A percentile compares a stretch with the other conserved stretches of the same genome.
Evolutionary conservation across 768 basidiomycete genomes (phyloP).

Genomic region (Cystofilobasidium macerans): DNA sequence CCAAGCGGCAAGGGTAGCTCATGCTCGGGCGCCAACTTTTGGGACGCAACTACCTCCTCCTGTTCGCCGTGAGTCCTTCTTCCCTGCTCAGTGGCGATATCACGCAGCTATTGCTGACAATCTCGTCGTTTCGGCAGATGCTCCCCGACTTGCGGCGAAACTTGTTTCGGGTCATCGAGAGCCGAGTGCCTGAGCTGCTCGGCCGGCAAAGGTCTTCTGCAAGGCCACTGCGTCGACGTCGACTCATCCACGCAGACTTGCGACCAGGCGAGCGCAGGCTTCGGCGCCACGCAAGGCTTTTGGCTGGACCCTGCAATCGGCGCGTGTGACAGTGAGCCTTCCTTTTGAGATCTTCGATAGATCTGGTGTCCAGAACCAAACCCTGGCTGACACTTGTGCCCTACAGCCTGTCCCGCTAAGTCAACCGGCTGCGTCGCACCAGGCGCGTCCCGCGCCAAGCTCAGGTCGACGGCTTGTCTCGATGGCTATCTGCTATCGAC

Average conservation of each 20-base stretch:
- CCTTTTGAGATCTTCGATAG: slow-evolving; percentile 5
- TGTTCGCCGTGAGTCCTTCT: slow-evolving; percentile 16
- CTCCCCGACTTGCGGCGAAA: slow-evolving; percentile 58
- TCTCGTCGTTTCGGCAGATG: slow-evolving; percentile 47
- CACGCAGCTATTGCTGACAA: slow-evolving; percentile 42
- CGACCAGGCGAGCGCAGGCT: slow-evolving; percentile 28
- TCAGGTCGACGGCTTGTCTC: slow-evolving; percentile 67
- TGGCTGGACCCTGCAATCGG: neutral
- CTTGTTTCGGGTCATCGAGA: slow-evolving; percentile 42
- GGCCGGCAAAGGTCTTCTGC: slow-evolving; percentile 51
- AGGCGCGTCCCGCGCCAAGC: slow-evolving; percentile 50
- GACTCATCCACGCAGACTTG: slow-evolving; percentile 58
- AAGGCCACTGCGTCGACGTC: slow-evolving; percentile 59
- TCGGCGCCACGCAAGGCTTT: neutral
- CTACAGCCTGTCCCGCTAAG: slow-evolving; percentile 63
- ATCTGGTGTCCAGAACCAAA: neutral
- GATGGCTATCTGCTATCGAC: slow-evolving; percentile 59
- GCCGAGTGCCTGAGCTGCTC: slow-evolving; percentile 63
- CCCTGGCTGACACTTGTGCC: neutral
- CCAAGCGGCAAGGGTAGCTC: slow-evolving; percentile 22
- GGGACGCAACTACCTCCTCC: neutral
- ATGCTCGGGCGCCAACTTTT: slow-evolving; percentile 20
- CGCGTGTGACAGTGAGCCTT: slow-evolving; percentile 60
- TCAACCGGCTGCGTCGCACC: slow-evolving; percentile 67
- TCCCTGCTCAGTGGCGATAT: neutral